Evolutionary conservation across 208 protist genomes (phyloP), one percentile per base, ranked within the genome.

Genomic region (Zelonia costaricensis): DNA sequence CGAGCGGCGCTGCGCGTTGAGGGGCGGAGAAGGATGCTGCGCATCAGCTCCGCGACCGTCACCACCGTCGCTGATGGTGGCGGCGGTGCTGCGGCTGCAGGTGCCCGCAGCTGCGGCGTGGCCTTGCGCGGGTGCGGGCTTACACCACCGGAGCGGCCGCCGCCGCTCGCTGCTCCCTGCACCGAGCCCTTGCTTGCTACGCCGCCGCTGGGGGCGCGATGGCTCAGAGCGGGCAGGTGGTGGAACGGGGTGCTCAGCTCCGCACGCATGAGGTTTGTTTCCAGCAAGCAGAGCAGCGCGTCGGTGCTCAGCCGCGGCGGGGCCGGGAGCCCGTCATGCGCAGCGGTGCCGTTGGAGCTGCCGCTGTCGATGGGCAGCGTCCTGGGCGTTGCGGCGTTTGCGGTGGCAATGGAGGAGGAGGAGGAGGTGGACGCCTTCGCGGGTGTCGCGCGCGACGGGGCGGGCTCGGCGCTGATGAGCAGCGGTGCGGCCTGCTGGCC

Each of bases 391-490:
- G n/a, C n/a, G n/a, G n/a, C n/a, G n/a, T n/a, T n/a, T n/a, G n/a
- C n/a, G n/a, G n/a, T n/a, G n/a, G n/a, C n/a, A n/a, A n/a, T n/a
- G n/a, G n/a, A n/a, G n/a, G n/a, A n/a, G n/a, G n/a, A n/a, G n/a
- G n/a, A n/a, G n/a, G n/a, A n/a, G n/a, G n/a, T n/a, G n/a, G n/a
- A n/a, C n/a, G n/a, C n/a, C n/a, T n/a, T n/a, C 12, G 7, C 7
- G 4, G 4, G 40, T 4, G 7, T 4, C 6, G 7, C 4, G 3
- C 6, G 1, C n/a, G n/a, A 7, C 18, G n/a, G n/a, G n/a, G 15
- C 36, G 7, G 48, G 40, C 36, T 42, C 60, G 6, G 60, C 60
- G 30, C 60, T 66, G 16, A 58, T 43, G 39, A 66, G 40, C 13
- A 66, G 38, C n/a, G 49, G 28, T n/a, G n/a, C n/a, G 0, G 60